Percentiles rank a stretch among this genome's conserved stretches.
Conservation (phyloP, 306 rosid genomes). For the Cicer arietinum region DNA sequence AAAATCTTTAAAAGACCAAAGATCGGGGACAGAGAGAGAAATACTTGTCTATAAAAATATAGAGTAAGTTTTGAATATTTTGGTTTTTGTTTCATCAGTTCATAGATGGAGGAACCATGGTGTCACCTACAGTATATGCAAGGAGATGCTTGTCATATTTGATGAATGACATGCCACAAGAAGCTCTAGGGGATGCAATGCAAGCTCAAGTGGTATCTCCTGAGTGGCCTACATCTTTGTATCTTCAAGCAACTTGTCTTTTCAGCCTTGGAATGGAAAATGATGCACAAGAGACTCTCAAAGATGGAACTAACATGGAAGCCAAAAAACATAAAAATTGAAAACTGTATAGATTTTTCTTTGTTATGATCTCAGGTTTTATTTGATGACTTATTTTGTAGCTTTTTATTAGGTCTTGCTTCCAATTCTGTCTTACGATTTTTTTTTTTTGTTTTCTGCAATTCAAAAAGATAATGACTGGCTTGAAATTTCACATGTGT, state of each 20-base stretch:
- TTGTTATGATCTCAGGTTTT: slow-evolving; percentile 17
- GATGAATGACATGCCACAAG: slow-evolving; percentile 80
- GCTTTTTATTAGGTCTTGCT: slow-evolving; percentile 42
- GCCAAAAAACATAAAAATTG: slow-evolving; percentile 68
- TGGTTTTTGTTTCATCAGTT: slow-evolving; percentile 58
- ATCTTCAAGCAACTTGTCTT: slow-evolving; percentile 93
- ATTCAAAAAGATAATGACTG: slow-evolving; percentile 35
- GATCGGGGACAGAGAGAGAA: too few relatives aligned
- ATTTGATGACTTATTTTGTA: slow-evolving; percentile 35
- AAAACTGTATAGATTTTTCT: slow-evolving; percentile 51
- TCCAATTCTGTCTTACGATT: slow-evolving; percentile 15
- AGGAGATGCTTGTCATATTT: slow-evolving; percentile 84
- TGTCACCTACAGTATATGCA: slow-evolving; percentile 90
- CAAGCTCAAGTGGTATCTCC: slow-evolving; percentile 95
- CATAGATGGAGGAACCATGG: slow-evolving; percentile 95
- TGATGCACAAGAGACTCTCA: slow-evolving; percentile 94
- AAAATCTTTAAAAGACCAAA: too few relatives aligned
- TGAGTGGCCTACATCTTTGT: slow-evolving; percentile 89
- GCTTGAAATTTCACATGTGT: slow-evolving; percentile 26
- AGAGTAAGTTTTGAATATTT: not conserved
- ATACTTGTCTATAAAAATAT: too few relatives aligned
- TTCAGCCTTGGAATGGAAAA: slow-evolving; percentile 86
- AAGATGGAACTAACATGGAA: slow-evolving; percentile 85
- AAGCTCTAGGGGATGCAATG: slow-evolving; percentile 93
- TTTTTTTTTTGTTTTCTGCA: slow-evolving; percentile 23